phyloP scores from a whole-genome alignment of 352 stramenopile genomes.

The Phytophthora kernoviae region DNA sequence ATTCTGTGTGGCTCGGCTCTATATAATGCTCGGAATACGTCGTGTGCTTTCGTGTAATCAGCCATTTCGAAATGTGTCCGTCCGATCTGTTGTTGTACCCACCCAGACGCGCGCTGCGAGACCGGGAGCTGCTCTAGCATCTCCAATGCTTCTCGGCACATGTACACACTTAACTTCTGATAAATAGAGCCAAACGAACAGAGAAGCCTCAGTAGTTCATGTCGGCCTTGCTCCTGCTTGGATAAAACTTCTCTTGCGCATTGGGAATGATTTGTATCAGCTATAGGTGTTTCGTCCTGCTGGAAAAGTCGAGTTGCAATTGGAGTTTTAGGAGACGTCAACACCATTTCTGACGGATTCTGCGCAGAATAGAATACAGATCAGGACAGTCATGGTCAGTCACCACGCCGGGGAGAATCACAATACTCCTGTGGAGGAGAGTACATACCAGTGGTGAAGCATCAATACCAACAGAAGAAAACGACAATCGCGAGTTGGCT shows the following conservation, averaged over 20 bases:
- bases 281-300: conserved; percentile 24
- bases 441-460: conserved; percentile 54
- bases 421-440: not conserved
- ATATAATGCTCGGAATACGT: conserved; percentile 91
- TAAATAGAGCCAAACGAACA: conserved; percentile 78
- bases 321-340: conserved; percentile 24
- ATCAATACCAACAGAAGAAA: conserved; percentile 61
- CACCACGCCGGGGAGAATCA: not conserved
- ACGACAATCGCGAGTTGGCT: conserved; percentile 58
- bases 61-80: conserved; percentile 95
- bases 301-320: conserved; percentile 18
- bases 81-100: conserved; percentile 94
- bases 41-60: conserved; percentile 92
- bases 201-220: conserved; percentile 63
- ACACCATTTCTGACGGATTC: conserved; percentile 26
- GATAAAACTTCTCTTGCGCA: conserved; percentile 6
- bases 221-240: conserved; percentile 15
- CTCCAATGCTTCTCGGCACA: conserved; percentile 87
- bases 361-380: conserved; percentile 7
- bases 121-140: conserved; percentile 86
- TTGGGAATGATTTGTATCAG: conserved; percentile 2
- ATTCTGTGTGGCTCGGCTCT: conserved; percentile 92
- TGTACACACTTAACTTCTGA: conserved; percentile 73
- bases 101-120: conserved; percentile 91
- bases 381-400: conserved; percentile 12